Conservation (phyloP, 2,329 filamentous ascomycete species). For the Epichloe amarillans region DNA sequence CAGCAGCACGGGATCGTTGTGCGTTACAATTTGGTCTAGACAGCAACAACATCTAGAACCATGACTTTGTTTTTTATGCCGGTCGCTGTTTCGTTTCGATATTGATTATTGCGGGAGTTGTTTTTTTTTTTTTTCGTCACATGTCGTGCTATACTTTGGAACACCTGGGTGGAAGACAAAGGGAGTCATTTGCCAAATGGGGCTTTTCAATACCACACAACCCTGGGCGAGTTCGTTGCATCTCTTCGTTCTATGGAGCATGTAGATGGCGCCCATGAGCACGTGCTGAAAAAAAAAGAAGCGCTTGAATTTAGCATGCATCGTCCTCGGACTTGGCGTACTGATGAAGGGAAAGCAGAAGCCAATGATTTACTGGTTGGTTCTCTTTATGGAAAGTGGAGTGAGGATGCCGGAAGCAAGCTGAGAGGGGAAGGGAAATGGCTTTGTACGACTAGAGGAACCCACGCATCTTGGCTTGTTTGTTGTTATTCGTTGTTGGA, state of each 20-base stretch:
- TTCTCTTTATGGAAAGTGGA: constrained; percentile 10
- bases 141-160: constrained; percentile 12
- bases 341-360: background rate
- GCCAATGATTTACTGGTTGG: background rate
- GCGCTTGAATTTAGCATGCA: constrained; percentile 27
- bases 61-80: background rate
- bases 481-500: background rate
- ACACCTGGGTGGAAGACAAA: constrained; percentile 14
- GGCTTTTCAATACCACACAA: constrained; percentile 16
- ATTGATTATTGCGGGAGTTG: background rate
- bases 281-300: constrained; percentile 27
- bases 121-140: constrained; percentile 5
- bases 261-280: constrained; percentile 18
- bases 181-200: constrained; percentile 16
- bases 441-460: constrained; percentile 21
- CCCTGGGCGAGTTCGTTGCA: constrained; percentile 14
- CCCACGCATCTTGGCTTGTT: constrained; percentile 5
- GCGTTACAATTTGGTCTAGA: background rate
- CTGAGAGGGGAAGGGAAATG: constrained; percentile 5
- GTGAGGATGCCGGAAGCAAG: constrained; percentile 11
- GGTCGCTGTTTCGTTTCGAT: background rate
- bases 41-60: constrained; percentile 4
- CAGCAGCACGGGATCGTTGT: background rate
- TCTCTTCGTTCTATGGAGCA: constrained; percentile 18
- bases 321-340: constrained; percentile 23